phyloP scores from a whole-genome alignment of 2,329 filamentous ascomycete genomes.

The Calonectria fujianensis region DNA sequence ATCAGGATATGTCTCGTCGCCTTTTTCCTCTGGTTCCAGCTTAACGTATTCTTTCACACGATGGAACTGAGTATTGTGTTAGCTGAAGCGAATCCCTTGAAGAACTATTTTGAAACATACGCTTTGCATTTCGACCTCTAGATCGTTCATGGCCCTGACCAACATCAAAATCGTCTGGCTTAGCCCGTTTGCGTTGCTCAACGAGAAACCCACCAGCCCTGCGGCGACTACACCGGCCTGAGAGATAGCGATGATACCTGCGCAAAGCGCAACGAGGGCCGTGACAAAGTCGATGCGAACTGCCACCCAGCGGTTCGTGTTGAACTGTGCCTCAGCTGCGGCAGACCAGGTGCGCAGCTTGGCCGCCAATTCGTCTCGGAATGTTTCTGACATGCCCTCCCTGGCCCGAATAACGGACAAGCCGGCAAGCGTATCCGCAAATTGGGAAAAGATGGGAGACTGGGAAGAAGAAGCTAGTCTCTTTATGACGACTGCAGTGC shows the following conservation, averaged over 20 bases:
- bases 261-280: constrained; percentile 69
- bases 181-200: constrained; percentile 73
- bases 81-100: constrained; percentile 21
- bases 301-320: constrained; percentile 75
- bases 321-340: constrained; percentile 70
- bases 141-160: constrained; percentile 73
- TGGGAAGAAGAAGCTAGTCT: constrained; percentile 67
- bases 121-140: constrained; percentile 75
- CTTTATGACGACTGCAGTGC: constrained; percentile 68
- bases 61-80: constrained; percentile 62
- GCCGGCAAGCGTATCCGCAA: constrained; percentile 71
- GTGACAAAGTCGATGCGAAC: constrained; percentile 74
- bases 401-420: constrained; percentile 71
- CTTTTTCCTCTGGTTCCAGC: constrained; percentile 66
- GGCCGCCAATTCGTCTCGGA: constrained; percentile 69
- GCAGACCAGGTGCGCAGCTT: constrained; percentile 69
- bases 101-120: constrained; percentile 57
- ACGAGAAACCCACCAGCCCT: constrained; percentile 73
- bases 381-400: constrained; percentile 67
- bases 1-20: constrained; percentile 62
- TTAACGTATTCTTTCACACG: constrained; percentile 70
- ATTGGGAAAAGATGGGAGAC: constrained; percentile 75
- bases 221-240: constrained; percentile 68
- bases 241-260: constrained; percentile 71
- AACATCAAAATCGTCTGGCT: constrained; percentile 71